phyloP scores from a whole-genome alignment of 805 yeast genomes.

The Pichia heedii region DNA sequence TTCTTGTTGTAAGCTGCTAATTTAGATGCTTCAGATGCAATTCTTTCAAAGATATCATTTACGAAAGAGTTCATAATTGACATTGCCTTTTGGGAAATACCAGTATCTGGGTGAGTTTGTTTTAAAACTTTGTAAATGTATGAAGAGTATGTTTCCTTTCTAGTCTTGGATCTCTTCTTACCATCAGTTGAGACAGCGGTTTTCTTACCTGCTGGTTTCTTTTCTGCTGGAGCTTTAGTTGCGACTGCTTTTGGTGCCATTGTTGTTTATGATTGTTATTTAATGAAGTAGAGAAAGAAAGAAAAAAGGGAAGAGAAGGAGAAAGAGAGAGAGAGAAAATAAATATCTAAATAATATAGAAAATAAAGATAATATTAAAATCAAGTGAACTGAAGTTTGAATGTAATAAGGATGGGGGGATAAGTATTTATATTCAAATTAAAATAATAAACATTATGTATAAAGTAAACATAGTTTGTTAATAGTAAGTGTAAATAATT shows the following conservation, averaged over 20 bases:
- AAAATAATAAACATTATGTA: too few relatives aligned
- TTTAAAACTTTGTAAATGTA: conserved; percentile 97
- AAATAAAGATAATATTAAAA: too few relatives aligned
- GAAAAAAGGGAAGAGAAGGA: background rate
- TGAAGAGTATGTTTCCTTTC: conserved; percentile 97
- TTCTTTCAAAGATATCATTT: conserved; percentile 96
- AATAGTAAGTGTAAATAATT: too few relatives aligned
- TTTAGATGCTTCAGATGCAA: conserved; percentile 96
- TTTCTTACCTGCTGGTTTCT: conserved; percentile 88
- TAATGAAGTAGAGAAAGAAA: background rate
- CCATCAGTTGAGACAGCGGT: conserved; percentile 64
- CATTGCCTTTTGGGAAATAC: conserved; percentile 98
- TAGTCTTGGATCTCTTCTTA: conserved; percentile 89
- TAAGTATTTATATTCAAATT: too few relatives aligned
- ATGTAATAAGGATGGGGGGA: too few relatives aligned
- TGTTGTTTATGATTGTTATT: conserved; percentile 19
- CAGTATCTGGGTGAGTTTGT: conserved; percentile 99
- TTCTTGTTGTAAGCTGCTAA: conserved; percentile 98
- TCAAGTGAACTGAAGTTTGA: too few relatives aligned
- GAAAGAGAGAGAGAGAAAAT: too few relatives aligned
- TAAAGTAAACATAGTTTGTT: too few relatives aligned
- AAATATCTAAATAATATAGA: too few relatives aligned
- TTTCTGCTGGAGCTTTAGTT: conserved; percentile 95
- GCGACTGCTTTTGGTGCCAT: conserved; percentile 68
- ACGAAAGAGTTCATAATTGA: conserved; percentile 98